These are phyloP conservation scores for Plectosphaerella cucumerina DNA, from an alignment of 2,329 filamentous ascomycete species.

Conservation along the genomic window DNA sequence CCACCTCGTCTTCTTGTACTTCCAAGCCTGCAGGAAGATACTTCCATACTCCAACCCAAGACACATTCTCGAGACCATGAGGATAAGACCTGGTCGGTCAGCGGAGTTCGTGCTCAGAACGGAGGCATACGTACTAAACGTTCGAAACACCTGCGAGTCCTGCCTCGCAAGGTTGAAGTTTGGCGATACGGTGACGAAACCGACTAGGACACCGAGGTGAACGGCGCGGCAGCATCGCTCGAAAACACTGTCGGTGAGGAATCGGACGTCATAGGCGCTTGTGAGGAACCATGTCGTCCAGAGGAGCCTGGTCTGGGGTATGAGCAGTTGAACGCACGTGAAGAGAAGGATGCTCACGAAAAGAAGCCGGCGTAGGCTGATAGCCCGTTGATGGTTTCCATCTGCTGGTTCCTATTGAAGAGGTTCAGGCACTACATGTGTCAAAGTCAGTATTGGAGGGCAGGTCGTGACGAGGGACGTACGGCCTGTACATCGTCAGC, in stretches of 20 bases:
- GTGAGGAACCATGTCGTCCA: conserved; percentile 69
- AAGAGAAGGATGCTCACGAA: conserved; percentile 13
- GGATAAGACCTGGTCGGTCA: conserved; percentile 29
- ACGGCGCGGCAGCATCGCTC: conserved; percentile 52
- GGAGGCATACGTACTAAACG: conserved; percentile 28
- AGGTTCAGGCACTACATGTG: neutral
- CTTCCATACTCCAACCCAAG: conserved; percentile 50
- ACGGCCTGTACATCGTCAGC: neutral
- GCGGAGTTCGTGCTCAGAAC: neutral
- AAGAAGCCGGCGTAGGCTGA: conserved; percentile 30
- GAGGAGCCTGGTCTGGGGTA: conserved; percentile 38
- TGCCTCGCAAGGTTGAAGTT: conserved; percentile 32
- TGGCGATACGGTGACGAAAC: conserved; percentile 57
- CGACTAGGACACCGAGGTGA: conserved; percentile 62
- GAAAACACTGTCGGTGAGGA: conserved; percentile 60
- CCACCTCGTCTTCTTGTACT: conserved; percentile 29
- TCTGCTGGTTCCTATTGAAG: neutral
- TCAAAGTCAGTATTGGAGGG: neutral
- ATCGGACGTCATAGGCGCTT: conserved; percentile 62
- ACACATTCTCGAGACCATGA: conserved; percentile 47
- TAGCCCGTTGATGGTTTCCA: neutral
- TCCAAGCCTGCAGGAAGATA: conserved; percentile 37
- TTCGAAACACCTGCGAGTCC: conserved; percentile 29
- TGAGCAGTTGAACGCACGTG: too few species aligned
- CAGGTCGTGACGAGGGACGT: neutral